Evolutionary conservation across 768 basidiomycete species (phyloP).

Genomic region (Auricularia cornea): DNA sequence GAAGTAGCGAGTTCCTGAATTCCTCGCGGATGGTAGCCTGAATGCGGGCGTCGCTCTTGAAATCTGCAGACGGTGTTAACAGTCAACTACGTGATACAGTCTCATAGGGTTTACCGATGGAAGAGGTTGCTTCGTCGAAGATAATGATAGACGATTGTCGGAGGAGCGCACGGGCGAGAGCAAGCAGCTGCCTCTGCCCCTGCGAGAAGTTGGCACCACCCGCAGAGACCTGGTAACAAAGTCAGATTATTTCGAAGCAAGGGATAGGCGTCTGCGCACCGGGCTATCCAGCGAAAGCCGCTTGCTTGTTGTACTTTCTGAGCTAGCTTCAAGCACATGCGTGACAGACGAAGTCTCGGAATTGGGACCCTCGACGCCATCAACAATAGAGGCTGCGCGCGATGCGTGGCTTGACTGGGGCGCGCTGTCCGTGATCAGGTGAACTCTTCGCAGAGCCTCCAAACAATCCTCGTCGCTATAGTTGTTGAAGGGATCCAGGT

Average conservation of each 20-base stretch:
- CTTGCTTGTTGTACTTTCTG: background rate
- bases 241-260: background rate
- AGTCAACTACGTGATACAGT: background rate
- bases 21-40: conserved; percentile 31
- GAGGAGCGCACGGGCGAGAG: conserved; percentile 18
- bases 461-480: conserved; percentile 72
- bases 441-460: conserved; percentile 75
- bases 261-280: background rate
- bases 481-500: conserved; percentile 47
- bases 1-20: conserved; percentile 26
- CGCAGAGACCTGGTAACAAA: conserved; percentile 30
- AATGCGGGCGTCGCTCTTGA: conserved; percentile 22
- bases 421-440: conserved; percentile 50
- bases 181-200: conserved; percentile 32
- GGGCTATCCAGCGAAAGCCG: conserved; percentile 19
- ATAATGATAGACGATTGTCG: conserved; percentile 16
- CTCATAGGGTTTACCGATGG: background rate
- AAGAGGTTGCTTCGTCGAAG: conserved; percentile 16
- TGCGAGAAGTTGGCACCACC: conserved; percentile 36
- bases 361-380: conserved; percentile 27
- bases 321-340: conserved; percentile 18
- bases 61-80: conserved; percentile 4
- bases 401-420: conserved; percentile 44
- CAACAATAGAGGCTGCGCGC: conserved; percentile 31
- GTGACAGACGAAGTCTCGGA: conserved; percentile 29